Conservation (phyloP, 768 basidiomycete species). For the Pleurotus platypus region DNA sequence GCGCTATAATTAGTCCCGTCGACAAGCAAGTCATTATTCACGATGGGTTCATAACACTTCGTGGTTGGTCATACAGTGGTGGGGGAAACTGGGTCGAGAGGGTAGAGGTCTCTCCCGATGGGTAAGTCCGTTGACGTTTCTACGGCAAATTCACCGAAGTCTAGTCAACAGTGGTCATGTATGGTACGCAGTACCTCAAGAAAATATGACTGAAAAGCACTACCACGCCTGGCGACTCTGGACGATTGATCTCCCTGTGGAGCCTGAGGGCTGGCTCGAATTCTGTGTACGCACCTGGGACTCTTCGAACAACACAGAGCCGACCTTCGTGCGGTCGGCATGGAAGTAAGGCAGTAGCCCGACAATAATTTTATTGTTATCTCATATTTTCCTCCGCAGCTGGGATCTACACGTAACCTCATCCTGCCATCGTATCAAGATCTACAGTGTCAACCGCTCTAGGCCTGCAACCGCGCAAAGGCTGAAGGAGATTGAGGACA, state of each 20-base stretch:
- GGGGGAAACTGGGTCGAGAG: conserved; percentile 54
- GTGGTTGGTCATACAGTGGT: conserved; percentile 41
- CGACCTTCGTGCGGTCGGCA: conserved; percentile 49
- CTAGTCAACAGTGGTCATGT: conserved; percentile 34
- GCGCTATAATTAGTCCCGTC: conserved; percentile 42
- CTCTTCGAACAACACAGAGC: conserved; percentile 55
- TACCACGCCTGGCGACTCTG: conserved; percentile 55
- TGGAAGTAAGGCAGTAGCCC: conserved; percentile 37
- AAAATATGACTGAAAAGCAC: conserved; percentile 50
- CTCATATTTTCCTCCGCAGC: conserved; percentile 20
- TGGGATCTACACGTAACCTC: conserved; percentile 55
- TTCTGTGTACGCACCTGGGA: conserved; percentile 56
- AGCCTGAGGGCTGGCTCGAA: conserved; percentile 55
- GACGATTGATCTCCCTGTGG: conserved; percentile 47
- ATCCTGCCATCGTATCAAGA: conserved; percentile 48
- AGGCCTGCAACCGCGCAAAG: conserved; percentile 39
- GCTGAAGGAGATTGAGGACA: conserved; percentile 33
- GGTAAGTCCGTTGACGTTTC: conserved; percentile 20
- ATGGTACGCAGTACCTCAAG: conserved; percentile 45
- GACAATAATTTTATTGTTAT: not conserved
- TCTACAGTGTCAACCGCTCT: conserved; percentile 48
- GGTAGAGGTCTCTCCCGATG: conserved; percentile 51
- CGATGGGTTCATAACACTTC: conserved; percentile 40
- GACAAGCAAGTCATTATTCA: conserved; percentile 46
- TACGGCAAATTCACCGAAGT: not conserved